These are phyloP conservation scores for Candida pseudoglaebosa DNA, from an alignment of 805 yeast genomes.

Conservation along the genomic window DNA sequence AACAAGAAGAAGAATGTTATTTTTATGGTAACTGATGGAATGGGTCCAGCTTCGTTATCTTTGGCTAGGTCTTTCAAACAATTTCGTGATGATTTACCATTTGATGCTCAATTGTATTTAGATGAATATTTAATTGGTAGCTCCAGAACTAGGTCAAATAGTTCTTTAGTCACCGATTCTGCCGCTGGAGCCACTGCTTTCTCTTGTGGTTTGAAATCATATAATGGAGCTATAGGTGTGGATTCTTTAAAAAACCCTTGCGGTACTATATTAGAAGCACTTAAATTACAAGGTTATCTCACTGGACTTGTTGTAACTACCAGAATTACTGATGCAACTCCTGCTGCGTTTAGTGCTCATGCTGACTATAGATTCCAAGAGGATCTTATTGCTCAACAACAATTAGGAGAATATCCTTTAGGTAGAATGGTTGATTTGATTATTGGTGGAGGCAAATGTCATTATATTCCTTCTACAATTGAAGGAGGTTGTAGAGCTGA, in stretches of 20 bases:
- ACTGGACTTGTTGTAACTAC: slow-evolving; percentile 95
- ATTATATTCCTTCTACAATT: slow-evolving; percentile 53
- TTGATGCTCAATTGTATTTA: slow-evolving; percentile 53
- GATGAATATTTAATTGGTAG: slow-evolving; percentile 77
- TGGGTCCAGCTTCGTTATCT: slow-evolving; percentile 86
- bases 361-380: slow-evolving; percentile 73
- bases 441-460: slow-evolving; percentile 90
- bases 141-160: slow-evolving; percentile 76
- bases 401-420: slow-evolving; percentile 74
- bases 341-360: slow-evolving; percentile 85
- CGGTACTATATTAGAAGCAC: slow-evolving; percentile 85
- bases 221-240: slow-evolving; percentile 92
- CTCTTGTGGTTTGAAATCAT: slow-evolving; percentile 76
- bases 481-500: slow-evolving; percentile 71
- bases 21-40: slow-evolving; percentile 92
- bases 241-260: slow-evolving; percentile 65
- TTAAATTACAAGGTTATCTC: slow-evolving; percentile 71
- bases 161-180: slow-evolving; percentile 82
- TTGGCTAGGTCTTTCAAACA: slow-evolving; percentile 76
- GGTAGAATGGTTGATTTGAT: slow-evolving; percentile 80
- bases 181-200: slow-evolving; percentile 98
- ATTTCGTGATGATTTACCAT: slow-evolving; percentile 47
- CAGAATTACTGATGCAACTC: slow-evolving; percentile 90
- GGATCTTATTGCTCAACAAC: slow-evolving; percentile 83
- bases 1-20: slow-evolving; percentile 66